phyloP scores from a whole-genome alignment of 129 eudicot species.

The Arctium minus region DNA sequence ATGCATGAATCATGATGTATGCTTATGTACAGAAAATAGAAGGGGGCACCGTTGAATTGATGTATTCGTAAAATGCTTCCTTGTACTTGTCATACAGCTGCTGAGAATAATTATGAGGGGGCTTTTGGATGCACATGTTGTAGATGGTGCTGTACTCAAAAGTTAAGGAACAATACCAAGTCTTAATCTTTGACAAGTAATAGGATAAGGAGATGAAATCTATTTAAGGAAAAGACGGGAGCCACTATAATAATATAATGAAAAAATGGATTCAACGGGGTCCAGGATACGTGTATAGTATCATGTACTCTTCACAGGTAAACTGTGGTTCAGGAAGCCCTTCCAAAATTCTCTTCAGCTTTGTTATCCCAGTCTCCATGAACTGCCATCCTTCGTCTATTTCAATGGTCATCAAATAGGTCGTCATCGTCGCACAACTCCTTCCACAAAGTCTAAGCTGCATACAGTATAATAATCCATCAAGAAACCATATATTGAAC shows the following conservation, averaged over 20 bases:
- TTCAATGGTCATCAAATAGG: constrained; percentile 25
- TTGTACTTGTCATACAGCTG: constrained; percentile 70
- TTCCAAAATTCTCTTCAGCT: constrained; percentile 53
- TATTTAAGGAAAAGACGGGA: neutral
- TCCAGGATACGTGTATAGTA: constrained; percentile 55
- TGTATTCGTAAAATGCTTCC: constrained; percentile 60
- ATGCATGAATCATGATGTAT: neutral
- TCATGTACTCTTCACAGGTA: constrained; percentile 59
- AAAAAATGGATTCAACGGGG: neutral
- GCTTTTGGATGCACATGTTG: constrained; percentile 79
- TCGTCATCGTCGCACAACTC: constrained; percentile 25
- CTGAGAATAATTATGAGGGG: constrained; percentile 70
- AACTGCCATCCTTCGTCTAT: constrained; percentile 52
- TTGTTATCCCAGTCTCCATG: constrained; percentile 57
- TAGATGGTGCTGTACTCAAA: constrained; percentile 50
- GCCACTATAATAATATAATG: too few relatives aligned
- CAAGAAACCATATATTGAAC: neutral
- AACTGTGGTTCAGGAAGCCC: constrained; percentile 45
- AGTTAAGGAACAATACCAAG: constrained; percentile 5
- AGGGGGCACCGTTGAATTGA: constrained; percentile 33
- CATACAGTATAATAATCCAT: neutral
- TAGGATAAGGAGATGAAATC: neutral
- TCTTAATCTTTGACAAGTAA: neutral
- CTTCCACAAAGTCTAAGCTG: neutral
- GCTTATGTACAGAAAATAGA: neutral